Percentiles rank a stretch among this genome's conserved stretches.
phyloP scores from a whole-genome alignment of 2,329 filamentous ascomycete genomes.

The Arachnopeziza araneosa region DNA sequence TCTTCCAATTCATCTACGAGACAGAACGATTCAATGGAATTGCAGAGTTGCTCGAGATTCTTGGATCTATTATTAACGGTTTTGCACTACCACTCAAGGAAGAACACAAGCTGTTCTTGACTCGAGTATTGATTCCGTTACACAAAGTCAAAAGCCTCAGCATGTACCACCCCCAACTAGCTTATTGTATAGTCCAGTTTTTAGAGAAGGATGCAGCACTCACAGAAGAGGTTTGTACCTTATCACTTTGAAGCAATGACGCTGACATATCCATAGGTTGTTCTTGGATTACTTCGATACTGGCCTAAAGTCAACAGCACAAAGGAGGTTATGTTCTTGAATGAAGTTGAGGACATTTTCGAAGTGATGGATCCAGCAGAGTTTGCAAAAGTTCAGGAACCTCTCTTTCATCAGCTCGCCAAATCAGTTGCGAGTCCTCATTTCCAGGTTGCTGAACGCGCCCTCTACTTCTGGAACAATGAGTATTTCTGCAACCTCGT shows the following conservation, averaged over 20 bases:
- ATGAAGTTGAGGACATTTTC: conserved; percentile 98
- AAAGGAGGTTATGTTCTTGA: conserved; percentile 99
- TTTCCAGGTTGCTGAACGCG: conserved; percentile 96
- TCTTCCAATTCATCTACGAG: conserved; percentile 99
- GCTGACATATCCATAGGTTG: conserved; percentile 56
- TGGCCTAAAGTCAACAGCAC: conserved; percentile 99
- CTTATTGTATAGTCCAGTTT: conserved; percentile 98
- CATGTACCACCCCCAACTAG: conserved; percentile 99
- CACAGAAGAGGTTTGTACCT: conserved; percentile 76
- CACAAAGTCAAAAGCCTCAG: conserved; percentile 98
- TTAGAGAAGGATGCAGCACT: conserved; percentile 94
- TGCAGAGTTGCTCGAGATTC: conserved; percentile 89
- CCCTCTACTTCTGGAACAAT: conserved; percentile 99
- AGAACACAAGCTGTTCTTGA: conserved; percentile 97
- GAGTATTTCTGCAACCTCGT: conserved; percentile 99
- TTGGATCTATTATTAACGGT: conserved; percentile 98
- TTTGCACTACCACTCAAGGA: conserved; percentile 96
- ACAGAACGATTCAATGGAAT: conserved; percentile 98
- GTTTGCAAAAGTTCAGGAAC: conserved; percentile 97
- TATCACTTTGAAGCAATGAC: neutral
- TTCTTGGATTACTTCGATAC: conserved; percentile 88
- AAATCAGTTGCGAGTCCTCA: conserved; percentile 98
- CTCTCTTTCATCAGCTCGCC: conserved; percentile 91
- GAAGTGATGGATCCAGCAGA: conserved; percentile 99
- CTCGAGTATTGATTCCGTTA: conserved; percentile 82